phyloP scores from a whole-genome alignment of 2,329 filamentous ascomycete species.

The Diaporthe citrichinensis region DNA sequence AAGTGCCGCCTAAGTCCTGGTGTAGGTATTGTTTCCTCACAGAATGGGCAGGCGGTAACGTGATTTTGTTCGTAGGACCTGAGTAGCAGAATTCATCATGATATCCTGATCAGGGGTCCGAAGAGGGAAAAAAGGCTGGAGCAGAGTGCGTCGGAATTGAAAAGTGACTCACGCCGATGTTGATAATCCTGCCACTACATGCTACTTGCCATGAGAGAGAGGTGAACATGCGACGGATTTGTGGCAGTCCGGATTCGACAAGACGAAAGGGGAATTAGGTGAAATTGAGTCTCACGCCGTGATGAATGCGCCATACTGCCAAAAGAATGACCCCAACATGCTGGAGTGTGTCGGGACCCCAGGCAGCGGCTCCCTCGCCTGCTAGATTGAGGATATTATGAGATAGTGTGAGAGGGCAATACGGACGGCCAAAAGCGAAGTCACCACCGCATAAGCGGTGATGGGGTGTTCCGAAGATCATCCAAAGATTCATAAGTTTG shows the following conservation, averaged over 20 bases:
- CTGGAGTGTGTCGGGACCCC: background rate
- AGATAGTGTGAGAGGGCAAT: background rate
- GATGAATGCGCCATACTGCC: slow-evolving; percentile 16
- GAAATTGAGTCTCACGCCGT: slow-evolving; percentile 4
- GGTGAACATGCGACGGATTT: background rate
- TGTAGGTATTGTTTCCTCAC: too few relatives aligned
- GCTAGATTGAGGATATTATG: background rate
- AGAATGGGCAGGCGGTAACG: too few relatives aligned
- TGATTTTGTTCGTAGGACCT: too few relatives aligned
- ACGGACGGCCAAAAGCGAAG: slow-evolving; percentile 38
- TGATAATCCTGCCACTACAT: background rate
- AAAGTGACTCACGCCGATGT: background rate
- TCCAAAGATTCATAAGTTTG: background rate
- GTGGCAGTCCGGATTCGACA: background rate
- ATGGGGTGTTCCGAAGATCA: background rate
- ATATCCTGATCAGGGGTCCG: too few relatives aligned
- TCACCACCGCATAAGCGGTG: background rate
- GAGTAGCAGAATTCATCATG: too few relatives aligned
- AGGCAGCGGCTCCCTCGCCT: background rate
- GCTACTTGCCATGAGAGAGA: background rate
- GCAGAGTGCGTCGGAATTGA: too few relatives aligned
- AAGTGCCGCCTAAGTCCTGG: too few relatives aligned
- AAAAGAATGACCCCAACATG: background rate
- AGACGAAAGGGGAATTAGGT: background rate
- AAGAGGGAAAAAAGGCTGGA: too few relatives aligned